These are phyloP conservation scores for Trichaptum fuscoviolaceum DNA, from an alignment of 768 basidiomycete genomes.

Conservation along the genomic window DNA sequence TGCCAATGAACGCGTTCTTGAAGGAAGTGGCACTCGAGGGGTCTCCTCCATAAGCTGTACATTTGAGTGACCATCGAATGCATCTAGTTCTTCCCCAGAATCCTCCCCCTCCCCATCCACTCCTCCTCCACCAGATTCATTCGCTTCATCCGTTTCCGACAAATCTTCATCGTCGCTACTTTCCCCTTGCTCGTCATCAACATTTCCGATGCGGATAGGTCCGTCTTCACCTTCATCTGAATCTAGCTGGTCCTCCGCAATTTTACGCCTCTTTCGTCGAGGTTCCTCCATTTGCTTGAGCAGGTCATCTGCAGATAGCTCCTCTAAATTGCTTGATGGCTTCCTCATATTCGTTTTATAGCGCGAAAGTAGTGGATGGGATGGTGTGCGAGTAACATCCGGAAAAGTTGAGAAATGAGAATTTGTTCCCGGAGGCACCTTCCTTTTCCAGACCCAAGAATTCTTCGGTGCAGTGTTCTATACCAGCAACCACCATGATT, in stretches of 20 bases:
- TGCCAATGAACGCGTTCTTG: constrained; percentile 13
- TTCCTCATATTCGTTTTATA: not conserved
- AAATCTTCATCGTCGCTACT: constrained; percentile 10
- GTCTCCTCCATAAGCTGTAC: constrained; percentile 12
- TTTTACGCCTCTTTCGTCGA: constrained; percentile 31
- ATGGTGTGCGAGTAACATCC: not conserved
- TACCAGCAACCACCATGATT: not conserved
- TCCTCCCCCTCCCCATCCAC: constrained; percentile 8
- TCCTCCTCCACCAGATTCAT: not conserved
- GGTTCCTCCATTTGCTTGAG: constrained; percentile 41
- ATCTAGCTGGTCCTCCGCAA: constrained; percentile 17
- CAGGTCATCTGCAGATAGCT: constrained; percentile 41
- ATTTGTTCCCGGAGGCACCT: too few species aligned
- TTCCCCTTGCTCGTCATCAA: constrained; percentile 18
- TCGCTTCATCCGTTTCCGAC: constrained; percentile 8
- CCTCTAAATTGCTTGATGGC: constrained; percentile 18
- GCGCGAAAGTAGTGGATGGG: not conserved
- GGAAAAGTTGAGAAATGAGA: not conserved
- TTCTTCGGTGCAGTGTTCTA: constrained; percentile 1
- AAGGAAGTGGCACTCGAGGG: constrained; percentile 20
- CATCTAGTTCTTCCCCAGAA: constrained; percentile 11
- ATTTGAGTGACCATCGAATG: not conserved
- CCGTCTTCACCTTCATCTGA: constrained; percentile 17
- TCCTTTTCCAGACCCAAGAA: constrained; percentile 1
- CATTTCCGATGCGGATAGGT: constrained; percentile 8